Percentiles rank a stretch among this genome's conserved stretches.
These are phyloP conservation scores for Chenopodium album DNA, from an alignment of 148 eudicot species.

Conservation along the genomic window DNA sequence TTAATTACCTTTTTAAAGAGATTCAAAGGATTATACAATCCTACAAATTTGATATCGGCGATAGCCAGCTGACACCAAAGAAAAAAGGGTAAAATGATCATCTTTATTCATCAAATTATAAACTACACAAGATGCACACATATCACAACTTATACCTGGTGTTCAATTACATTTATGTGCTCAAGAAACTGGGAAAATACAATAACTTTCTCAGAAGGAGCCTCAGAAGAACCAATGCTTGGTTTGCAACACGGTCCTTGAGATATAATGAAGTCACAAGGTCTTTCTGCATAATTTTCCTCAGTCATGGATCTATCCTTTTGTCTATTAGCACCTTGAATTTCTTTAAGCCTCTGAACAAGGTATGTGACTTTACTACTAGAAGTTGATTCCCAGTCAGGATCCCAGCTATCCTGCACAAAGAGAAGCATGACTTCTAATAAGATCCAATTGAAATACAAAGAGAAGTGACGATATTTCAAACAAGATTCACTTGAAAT, in stretches of 20 bases:
- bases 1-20: slow-evolving; percentile 62
- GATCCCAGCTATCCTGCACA: slow-evolving; percentile 92
- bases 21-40: slow-evolving; percentile 87
- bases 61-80: slow-evolving; percentile 53
- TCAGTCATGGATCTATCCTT: slow-evolving; percentile 29
- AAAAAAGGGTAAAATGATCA: background rate
- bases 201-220: slow-evolving; percentile 61
- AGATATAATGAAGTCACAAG: slow-evolving; percentile 22
- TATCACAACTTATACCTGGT: slow-evolving; percentile 55
- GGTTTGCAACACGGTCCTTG: slow-evolving; percentile 21
- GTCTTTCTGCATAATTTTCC: slow-evolving; percentile 24
- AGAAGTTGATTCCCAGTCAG: slow-evolving; percentile 99
- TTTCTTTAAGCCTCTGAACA: slow-evolving; percentile 64
- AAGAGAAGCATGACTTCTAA: slow-evolving; percentile 5
- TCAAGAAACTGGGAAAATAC: slow-evolving; percentile 98
- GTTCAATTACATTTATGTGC: slow-evolving; percentile 90
- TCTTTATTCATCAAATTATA: background rate
- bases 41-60: slow-evolving; percentile 70
- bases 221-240: slow-evolving; percentile 29
- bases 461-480: background rate
- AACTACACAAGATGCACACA: background rate
- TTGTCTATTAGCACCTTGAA: slow-evolving; percentile 49
- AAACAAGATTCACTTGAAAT: background rate
- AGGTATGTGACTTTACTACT: slow-evolving; percentile 95
- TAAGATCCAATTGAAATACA: background rate